Conservation (phyloP, 148 eudicot species). For the Cornus suecica region DNA sequence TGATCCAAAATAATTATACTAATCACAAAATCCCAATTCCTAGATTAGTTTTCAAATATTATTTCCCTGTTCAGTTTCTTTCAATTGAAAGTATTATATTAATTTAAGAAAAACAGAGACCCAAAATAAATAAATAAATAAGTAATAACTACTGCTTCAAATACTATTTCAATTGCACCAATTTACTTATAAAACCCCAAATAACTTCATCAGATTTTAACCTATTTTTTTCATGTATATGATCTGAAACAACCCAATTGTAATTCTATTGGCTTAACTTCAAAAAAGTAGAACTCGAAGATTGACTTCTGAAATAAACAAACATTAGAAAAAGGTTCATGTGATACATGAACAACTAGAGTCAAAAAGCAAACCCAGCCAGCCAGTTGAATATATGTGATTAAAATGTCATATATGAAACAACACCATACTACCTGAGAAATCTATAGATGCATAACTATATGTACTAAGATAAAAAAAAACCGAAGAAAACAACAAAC, state of each 20-base stretch:
- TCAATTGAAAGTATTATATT: no score
- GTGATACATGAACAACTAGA: not conserved
- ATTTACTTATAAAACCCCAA: not conserved
- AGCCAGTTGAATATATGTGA: no score
- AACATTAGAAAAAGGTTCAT: not conserved
- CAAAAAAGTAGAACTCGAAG: not conserved
- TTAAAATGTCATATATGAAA: no score
- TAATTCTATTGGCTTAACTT: not conserved
- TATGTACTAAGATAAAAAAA: not conserved
- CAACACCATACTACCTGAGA: not conserved
- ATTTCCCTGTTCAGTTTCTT: no score
- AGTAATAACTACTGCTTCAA: not conserved
- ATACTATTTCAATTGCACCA: not conserved
- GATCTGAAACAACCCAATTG: not conserved
- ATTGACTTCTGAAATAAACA: not conserved
- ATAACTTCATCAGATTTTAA: not conserved
- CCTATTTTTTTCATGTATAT: no score
- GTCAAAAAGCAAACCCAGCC: not conserved
- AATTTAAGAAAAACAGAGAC: no score
- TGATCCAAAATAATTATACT: no score
- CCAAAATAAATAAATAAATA: not conserved
- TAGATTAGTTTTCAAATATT: no score
- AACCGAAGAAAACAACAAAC: no score
- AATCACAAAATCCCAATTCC: no score
- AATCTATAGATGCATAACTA: not conserved